These are phyloP conservation scores for Colletotrichum chlorophyti DNA, from an alignment of 2,329 filamentous ascomycete species.

Conservation along the genomic window DNA sequence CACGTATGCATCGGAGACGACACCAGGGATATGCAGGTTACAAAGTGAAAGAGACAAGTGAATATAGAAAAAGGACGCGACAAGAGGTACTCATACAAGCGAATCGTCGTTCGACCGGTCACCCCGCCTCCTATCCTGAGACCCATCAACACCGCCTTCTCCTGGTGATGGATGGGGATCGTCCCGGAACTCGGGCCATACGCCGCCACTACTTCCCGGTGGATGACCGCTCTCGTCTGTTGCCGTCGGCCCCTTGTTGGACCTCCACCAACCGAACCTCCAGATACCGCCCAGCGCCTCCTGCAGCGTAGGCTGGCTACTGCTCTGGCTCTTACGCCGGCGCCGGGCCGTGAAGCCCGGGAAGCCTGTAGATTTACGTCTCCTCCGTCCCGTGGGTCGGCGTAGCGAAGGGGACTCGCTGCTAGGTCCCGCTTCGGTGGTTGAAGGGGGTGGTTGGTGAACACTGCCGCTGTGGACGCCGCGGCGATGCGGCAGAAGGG, in stretches of 20 bases:
- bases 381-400: conserved; percentile 44
- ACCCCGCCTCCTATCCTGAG: conserved; percentile 15
- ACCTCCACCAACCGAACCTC: conserved; percentile 62
- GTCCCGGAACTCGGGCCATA: conserved; percentile 23
- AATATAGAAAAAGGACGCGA: conserved; percentile 16
- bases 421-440: conserved; percentile 32
- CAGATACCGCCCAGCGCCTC: conserved; percentile 59
- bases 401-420: conserved; percentile 27
- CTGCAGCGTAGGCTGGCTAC: conserved; percentile 49
- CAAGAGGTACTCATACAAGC: conserved; percentile 39
- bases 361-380: conserved; percentile 67
- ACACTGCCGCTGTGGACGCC: conserved; percentile 32
- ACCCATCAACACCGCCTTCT: not conserved
- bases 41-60: not conserved
- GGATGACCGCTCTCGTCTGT: conserved; percentile 31
- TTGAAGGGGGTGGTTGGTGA: conserved; percentile 12
- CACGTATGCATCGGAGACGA: not conserved
- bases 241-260: conserved; percentile 3
- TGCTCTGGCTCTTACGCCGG: conserved; percentile 44
- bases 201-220: conserved; percentile 17
- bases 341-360: conserved; percentile 65
- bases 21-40: too few species aligned
- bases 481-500: conserved; percentile 40
- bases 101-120: conserved; percentile 33
- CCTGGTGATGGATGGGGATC: not conserved